Conservation (phyloP, 106 monocot species). For the Acorus calamus region DNA sequence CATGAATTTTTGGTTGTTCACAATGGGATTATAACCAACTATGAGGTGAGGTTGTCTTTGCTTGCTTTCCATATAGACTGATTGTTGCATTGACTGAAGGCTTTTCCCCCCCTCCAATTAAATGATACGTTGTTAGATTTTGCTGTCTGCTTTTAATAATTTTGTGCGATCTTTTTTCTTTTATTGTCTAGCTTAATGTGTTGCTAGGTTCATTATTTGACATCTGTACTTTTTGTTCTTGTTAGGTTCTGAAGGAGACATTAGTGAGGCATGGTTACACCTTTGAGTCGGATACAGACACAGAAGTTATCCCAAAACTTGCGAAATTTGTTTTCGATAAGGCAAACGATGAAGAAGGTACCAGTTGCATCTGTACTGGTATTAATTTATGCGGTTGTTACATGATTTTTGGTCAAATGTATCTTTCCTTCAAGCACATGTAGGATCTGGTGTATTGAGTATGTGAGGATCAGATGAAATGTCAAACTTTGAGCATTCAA, state of each 20-base stretch:
- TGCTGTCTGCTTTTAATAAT: neutral
- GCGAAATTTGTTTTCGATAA: slow-evolving; percentile 94
- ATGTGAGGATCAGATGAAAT: no score
- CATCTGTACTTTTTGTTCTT: neutral
- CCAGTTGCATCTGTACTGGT: neutral
- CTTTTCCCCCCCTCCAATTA: no score
- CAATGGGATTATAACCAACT: slow-evolving; percentile 98
- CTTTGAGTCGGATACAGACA: slow-evolving; percentile 97
- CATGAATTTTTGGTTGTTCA: slow-evolving; percentile 96
- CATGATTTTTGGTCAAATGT: no score
- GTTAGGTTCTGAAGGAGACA: slow-evolving; percentile 90
- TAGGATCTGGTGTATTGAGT: no score
- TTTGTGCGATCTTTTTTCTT: neutral
- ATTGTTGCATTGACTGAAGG: no score
- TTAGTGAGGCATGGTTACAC: slow-evolving; percentile 81
- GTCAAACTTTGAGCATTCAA: no score
- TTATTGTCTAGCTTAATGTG: neutral
- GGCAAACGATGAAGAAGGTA: slow-evolving; percentile 77
- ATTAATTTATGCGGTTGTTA: no score
- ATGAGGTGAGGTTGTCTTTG: slow-evolving; percentile 50
- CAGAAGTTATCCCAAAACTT: slow-evolving; percentile 97
- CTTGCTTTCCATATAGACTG: no score
- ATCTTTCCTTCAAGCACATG: no score
- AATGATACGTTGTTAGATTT: no score
- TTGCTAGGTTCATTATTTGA: neutral